Evolutionary conservation across 257 asterid genomes (phyloP).

Genomic region (Nicotiana knightiana): DNA sequence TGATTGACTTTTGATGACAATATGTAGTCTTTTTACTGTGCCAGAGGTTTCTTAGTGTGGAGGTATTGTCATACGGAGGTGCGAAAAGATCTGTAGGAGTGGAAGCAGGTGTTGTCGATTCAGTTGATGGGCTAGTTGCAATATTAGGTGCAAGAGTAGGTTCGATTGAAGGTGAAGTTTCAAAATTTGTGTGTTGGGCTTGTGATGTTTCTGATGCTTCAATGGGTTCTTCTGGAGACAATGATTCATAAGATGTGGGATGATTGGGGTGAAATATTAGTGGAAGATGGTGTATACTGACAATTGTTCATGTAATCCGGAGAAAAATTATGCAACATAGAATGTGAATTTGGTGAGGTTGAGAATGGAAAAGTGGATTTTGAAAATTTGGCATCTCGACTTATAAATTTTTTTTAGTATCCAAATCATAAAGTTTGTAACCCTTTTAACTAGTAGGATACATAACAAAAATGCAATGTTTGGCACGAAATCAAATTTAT

Average conservation of each 20-base stretch:
- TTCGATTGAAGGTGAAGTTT: background rate
- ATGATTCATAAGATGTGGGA: too few relatives aligned
- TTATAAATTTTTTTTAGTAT: background rate
- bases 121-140: background rate
- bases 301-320: background rate
- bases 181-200: too few relatives aligned
- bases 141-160: background rate
- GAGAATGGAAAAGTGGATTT: background rate
- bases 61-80: background rate
- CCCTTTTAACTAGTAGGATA: background rate
- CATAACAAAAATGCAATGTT: conserved; percentile 1
- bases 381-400: background rate
- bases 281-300: background rate
- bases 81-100: background rate
- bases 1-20: background rate
- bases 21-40: background rate
- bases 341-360: background rate
- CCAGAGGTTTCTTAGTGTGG: background rate
- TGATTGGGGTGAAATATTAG: background rate
- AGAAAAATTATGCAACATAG: background rate
- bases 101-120: background rate
- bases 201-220: background rate
- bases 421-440: background rate
- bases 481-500: conserved; percentile 10
- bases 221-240: background rate